phyloP scores from a whole-genome alignment of 2,329 filamentous ascomycete genomes.

The Xylariaceae sp. region DNA sequence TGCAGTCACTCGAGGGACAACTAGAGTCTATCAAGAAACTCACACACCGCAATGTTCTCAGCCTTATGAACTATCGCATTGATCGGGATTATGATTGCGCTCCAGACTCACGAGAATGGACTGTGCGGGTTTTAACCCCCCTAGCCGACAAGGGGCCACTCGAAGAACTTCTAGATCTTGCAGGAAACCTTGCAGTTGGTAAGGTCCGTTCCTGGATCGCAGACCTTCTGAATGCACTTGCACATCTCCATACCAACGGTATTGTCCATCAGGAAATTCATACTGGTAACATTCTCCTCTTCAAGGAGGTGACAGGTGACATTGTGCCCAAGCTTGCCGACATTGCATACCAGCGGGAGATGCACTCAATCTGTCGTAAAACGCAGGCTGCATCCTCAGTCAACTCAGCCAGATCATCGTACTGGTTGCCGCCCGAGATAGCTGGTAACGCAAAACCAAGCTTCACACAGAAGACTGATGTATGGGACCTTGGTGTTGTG shows the following conservation, averaged over 20 bases:
- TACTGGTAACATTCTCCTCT: constrained; percentile 72
- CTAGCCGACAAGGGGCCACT: constrained; percentile 79
- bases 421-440: constrained; percentile 81
- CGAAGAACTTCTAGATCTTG: constrained; percentile 74
- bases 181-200: constrained; percentile 67
- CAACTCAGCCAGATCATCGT: constrained; percentile 66
- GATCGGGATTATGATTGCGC: constrained; percentile 44
- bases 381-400: constrained; percentile 48
- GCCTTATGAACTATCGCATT: constrained; percentile 80
- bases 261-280: constrained; percentile 82
- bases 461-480: constrained; percentile 75
- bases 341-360: constrained; percentile 63
- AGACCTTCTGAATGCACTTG: constrained; percentile 82
- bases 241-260: constrained; percentile 80
- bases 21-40: constrained; percentile 72
- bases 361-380: constrained; percentile 57
- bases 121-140: constrained; percentile 69
- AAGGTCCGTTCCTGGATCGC: constrained; percentile 88
- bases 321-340: constrained; percentile 72
- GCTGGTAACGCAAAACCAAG: constrained; percentile 56
- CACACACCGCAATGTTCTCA: constrained; percentile 71
- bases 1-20: constrained; percentile 71
- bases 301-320: constrained; percentile 63
- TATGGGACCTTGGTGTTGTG: constrained; percentile 92
- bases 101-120: constrained; percentile 50